phyloP scores from a whole-genome alignment of 768 basidiomycete genomes.

The Kwoniella dejecticola region DNA sequence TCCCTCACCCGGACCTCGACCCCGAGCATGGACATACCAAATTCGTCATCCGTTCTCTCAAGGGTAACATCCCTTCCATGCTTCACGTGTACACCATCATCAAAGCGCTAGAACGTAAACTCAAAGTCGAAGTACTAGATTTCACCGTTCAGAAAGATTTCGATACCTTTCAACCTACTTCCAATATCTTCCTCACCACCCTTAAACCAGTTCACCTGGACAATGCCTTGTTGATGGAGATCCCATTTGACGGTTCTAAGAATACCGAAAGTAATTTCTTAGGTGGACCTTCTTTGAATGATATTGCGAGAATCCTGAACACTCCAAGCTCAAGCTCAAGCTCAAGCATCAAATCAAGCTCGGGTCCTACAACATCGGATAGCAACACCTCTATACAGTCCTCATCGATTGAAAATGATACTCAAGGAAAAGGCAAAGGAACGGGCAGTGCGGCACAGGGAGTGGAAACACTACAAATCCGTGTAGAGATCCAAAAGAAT shows the following conservation, averaged over 20 bases:
- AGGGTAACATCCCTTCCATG: conserved; percentile 20
- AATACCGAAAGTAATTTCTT: conserved; percentile 12
- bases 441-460: too few species aligned
- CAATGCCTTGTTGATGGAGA: conserved; percentile 13
- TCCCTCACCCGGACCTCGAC: conserved; percentile 27
- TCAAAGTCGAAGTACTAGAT: conserved; percentile 25
- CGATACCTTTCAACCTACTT: too few species aligned
- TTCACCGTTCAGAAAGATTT: conserved; percentile 17
- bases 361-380: too few species aligned
- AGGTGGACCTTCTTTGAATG: conserved; percentile 32
- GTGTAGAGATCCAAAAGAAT: conserved; percentile 12
- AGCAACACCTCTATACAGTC: neutral
- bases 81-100: conserved; percentile 37
- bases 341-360: too few species aligned
- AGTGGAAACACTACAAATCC: conserved; percentile 3
- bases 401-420: neutral
- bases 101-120: conserved; percentile 34
- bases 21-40: conserved; percentile 24
- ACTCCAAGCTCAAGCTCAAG: neutral
- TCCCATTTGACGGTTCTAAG: neutral
- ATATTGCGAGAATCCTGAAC: conserved; percentile 20
- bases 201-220: conserved; percentile 28
- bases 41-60: conserved; percentile 16
- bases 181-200: conserved; percentile 25
- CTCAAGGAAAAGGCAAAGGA: conserved; percentile 1